Percentiles rank a stretch among this genome's conserved stretches.
Evolutionary conservation across 2,329 filamentous ascomycete species (phyloP).

Genomic region (Phyllosticta paracitricarpa): DNA sequence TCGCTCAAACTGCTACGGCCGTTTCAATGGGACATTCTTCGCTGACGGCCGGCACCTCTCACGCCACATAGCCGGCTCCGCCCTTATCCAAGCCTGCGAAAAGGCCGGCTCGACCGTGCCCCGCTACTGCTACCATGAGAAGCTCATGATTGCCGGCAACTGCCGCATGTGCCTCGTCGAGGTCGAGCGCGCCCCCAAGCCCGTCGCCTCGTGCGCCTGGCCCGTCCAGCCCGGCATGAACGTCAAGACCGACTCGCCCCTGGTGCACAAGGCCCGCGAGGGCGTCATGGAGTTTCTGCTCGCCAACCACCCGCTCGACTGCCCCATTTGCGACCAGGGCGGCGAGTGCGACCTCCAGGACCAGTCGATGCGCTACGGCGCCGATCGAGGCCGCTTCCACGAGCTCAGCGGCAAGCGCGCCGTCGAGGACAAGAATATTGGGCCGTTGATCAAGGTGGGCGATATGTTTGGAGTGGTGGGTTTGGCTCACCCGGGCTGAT

Average conservation of each 20-base stretch:
- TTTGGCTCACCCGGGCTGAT: constrained; percentile 18
- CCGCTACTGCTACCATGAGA: constrained; percentile 99
- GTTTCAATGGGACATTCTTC: constrained; percentile 12
- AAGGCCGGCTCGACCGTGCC: constrained; percentile 88
- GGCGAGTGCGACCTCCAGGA: constrained; percentile 98
- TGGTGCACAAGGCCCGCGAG: constrained; percentile 95
- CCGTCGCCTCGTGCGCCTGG: constrained; percentile 97
- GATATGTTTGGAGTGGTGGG: background rate
- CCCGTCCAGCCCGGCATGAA: constrained; percentile 98
- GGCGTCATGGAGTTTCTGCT: constrained; percentile 98
- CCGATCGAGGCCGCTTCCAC: constrained; percentile 92
- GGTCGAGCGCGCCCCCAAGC: constrained; percentile 92
- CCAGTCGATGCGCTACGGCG: constrained; percentile 98
- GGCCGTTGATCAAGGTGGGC: constrained; percentile 72
- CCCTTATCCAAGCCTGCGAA: constrained; percentile 97
- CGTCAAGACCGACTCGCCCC: constrained; percentile 93
- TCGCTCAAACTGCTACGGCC: background rate
- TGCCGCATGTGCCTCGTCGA: constrained; percentile 99
- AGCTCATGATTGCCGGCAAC: constrained; percentile 98
- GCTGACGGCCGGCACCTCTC: constrained; percentile 16
- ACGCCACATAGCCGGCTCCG: constrained; percentile 67
- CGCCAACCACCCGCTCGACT: constrained; percentile 92
- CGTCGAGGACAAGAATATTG: constrained; percentile 99
- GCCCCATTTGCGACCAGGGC: constrained; percentile 96
- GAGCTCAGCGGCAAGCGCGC: constrained; percentile 92